Base-by-base conservation (phyloP, 257 asterid species). In the Galeopsis tetrahit region DNA sequence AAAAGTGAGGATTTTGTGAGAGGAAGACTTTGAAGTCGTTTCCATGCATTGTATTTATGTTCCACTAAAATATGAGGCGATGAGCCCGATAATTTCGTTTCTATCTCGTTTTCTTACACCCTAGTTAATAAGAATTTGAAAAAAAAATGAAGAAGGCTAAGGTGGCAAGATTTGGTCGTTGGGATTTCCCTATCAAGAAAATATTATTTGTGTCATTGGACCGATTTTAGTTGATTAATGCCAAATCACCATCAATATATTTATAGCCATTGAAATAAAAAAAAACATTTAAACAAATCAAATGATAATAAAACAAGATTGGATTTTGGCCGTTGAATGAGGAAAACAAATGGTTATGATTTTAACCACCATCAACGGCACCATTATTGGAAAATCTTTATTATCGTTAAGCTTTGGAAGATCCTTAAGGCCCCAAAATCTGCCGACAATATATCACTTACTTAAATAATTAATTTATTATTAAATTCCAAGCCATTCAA, bases 351-450 rank as follows among this genome's bases (percentile, higher is more conserved):
- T 49, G 53, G 72, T 66, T 4, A 53, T 31, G 34, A 76, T 79
- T 68, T 83, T 74, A 85, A 87, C 94, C 91, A 66, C 88, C 88
- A 82, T 85, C 82, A 82, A 79, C 88, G 85, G 88, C 84, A 57
- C 77, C 52, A 70, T 84, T 70, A 31, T 33, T 11, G 87, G 82
- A 59, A 49, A 74, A 56, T 63, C 57, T 80, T 76, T 46, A 71
- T 71, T 71, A 5, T 42, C 14, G 39, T 36, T 43, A 49, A 80
- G 65, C 61, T 74, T 65, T 60, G 59, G 59, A 75, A 75, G 77
- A 79, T 77, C 75, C 38, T 51, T 17, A 64, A 75, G 67, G 85
- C 77, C 82, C 84, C 84, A 44, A 55, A 70, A 51, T 57, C 59
- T 78, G 81, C 88, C 85, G 84, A 86, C 88, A 80, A 72, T 57